phyloP scores from a whole-genome alignment of 345 rosid species.

The Eucalyptus pauciflora region DNA sequence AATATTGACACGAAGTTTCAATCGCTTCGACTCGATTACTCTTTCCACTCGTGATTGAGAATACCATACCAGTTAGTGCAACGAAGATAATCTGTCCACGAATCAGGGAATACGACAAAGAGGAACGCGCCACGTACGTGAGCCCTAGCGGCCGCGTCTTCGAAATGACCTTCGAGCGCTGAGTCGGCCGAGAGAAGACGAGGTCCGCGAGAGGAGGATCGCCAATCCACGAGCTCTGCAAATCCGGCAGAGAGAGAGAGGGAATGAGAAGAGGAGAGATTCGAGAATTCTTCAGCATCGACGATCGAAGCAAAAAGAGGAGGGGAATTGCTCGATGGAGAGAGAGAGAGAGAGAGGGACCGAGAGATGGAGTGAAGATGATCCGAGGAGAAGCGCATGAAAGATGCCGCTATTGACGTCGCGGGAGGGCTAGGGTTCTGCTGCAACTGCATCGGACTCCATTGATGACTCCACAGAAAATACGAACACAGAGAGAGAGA shows the following conservation, averaged over 20 bases:
- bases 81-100: background rate
- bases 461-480: no score
- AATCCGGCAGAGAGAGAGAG: slow-evolving; percentile 23
- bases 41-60: background rate
- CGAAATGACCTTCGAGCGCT: slow-evolving; percentile 36
- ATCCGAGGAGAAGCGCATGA: slow-evolving; percentile 26
- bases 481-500: no score
- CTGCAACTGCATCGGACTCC: no score
- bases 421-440: no score
- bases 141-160: slow-evolving; percentile 68
- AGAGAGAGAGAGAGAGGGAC: slow-evolving; percentile 49
- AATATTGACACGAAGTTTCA: no score
- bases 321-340: slow-evolving; percentile 29
- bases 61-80: background rate
- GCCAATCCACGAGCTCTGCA: slow-evolving; percentile 54
- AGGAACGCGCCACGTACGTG: slow-evolving; percentile 27
- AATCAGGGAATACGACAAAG: background rate
- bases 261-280: background rate
- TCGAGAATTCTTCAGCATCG: background rate
- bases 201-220: slow-evolving; percentile 50
- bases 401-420: no score
- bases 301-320: background rate
- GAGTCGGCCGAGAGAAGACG: slow-evolving; percentile 43
- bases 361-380: slow-evolving; percentile 56
- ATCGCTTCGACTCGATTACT: background rate